Evolutionary conservation across 345 rosid genomes (phyloP), one percentile per base, ranked within the genome.

Genomic region (Camelina neglecta): DNA sequence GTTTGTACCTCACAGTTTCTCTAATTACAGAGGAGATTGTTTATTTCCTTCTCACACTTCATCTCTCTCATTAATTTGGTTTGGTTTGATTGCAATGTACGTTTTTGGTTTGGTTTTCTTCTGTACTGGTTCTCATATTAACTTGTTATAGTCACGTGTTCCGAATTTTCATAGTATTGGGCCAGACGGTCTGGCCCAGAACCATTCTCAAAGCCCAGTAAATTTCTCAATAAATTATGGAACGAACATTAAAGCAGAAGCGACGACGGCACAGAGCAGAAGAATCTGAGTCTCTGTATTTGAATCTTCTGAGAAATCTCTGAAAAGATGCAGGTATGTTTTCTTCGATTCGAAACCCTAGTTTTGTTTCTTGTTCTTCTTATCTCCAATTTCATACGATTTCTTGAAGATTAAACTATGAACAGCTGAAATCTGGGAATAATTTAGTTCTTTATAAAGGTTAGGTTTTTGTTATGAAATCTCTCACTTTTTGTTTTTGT

Each of bases 291-390:
- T 16, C 16, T 48, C 26, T 31, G 39, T 8, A n/a, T 7, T 31
- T 47, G 41, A 64, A 29, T 45, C 41, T 47, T 5, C 11, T n/a
- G 9, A 11, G 44, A 48, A 65, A 41, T 49, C 71, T 18, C 13
- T 36, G 36, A 36, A 36, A 67, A 51, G 71, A 67, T 67, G 71
- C 71, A 67, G 71, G 71, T 67, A 7, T 51, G 58, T 18, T 2
- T 11, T 2, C 3, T 10, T 8, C 18, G 35, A 16, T 48, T 33
- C 16, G 15, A 66, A 50, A 50, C 48, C 71, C 71, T 66, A 66
- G 33, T 5, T 26, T 3, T 26, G 4, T 29, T 33, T n/a, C 1
- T 15, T 26, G 11, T 31, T 6, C 5, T 18, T 49, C 18, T 6
- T n/a, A 31, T 8, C 54, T 63, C 38, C 9, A 63, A 15, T 20